Conservation (phyloP, 1,139 yeast species). For the Lodderomyces pseudojiufengensis region DNA sequence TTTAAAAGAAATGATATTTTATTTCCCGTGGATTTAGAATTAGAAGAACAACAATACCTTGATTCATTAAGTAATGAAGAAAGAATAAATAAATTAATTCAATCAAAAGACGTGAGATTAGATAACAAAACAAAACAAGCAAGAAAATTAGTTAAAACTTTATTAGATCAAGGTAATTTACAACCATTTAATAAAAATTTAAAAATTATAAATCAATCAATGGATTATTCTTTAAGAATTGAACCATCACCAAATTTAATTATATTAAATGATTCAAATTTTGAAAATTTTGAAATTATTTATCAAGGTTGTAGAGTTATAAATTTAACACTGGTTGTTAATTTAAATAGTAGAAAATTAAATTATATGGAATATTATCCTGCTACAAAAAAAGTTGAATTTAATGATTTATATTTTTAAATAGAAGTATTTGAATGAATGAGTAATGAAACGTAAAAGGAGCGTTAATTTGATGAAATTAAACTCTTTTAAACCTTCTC, state of each 20-base stretch:
- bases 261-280: slow-evolving; percentile 62
- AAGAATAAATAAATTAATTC: slow-evolving; percentile 17
- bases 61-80: slow-evolving; percentile 15
- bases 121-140: slow-evolving; percentile 55
- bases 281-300: slow-evolving; percentile 69
- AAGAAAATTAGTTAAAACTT: slow-evolving; percentile 69
- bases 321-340: slow-evolving; percentile 62
- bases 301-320: slow-evolving; percentile 81
- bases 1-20: slow-evolving; percentile 66
- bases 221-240: slow-evolving; percentile 64
- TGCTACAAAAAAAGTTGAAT: slow-evolving; percentile 45
- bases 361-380: slow-evolving; percentile 74
- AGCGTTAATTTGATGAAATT: too few relatives aligned
- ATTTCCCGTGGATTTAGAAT: slow-evolving; percentile 43
- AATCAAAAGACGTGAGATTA: slow-evolving; percentile 19
- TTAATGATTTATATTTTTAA: slow-evolving; percentile 47
- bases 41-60: slow-evolving; percentile 22
- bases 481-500: too few relatives aligned
- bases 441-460: too few relatives aligned
- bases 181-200: slow-evolving; percentile 68
- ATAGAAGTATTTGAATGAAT: too few relatives aligned
- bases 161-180: slow-evolving; percentile 82
- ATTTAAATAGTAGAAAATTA: slow-evolving; percentile 42
- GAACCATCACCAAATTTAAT: slow-evolving; percentile 77
- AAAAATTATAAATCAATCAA: slow-evolving; percentile 66